Evolutionary conservation across 176 grass and related monocot genomes (phyloP).

Genomic region (Musa acuminata): DNA sequence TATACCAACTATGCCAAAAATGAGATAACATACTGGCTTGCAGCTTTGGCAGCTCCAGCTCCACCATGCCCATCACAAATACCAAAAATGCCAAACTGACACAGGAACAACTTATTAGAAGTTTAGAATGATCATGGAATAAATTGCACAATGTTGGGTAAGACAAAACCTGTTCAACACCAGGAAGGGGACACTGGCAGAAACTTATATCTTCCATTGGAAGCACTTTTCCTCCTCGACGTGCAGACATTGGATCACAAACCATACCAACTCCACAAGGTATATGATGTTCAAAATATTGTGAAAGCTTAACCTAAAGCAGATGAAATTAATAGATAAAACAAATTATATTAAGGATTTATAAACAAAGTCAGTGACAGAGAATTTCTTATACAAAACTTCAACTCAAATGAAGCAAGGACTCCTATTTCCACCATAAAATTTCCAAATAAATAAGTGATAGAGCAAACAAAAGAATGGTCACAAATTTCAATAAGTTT

Average conservation of each 20-base stretch:
- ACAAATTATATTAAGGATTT: neutral
- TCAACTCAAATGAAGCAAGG: neutral
- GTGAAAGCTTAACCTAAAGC: slow-evolving; percentile 47
- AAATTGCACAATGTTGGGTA: slow-evolving; percentile 4
- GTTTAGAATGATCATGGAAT: neutral
- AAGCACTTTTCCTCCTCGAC: slow-evolving; percentile 51
- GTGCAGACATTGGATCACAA: slow-evolving; percentile 63
- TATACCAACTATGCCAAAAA: neutral
- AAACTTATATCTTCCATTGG: slow-evolving; percentile 70
- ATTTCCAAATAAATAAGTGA: neutral
- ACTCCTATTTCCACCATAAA: neutral
- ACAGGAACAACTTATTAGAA: slow-evolving; percentile 13
- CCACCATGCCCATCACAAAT: slow-evolving; percentile 91
- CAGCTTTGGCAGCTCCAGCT: slow-evolving; percentile 61
- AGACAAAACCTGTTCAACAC: slow-evolving; percentile 46
- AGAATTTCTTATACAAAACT: neutral
- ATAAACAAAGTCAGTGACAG: neutral
- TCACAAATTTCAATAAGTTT: neutral
- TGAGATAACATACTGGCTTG: slow-evolving; percentile 46
- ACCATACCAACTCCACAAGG: slow-evolving; percentile 60
- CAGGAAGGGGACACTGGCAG: slow-evolving; percentile 60
- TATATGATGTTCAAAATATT: slow-evolving; percentile 32
- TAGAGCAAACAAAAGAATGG: neutral
- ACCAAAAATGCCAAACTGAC: slow-evolving; percentile 74
- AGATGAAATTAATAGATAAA: neutral